Percentiles rank a stretch among this genome's conserved stretches.
Conservation (phyloP, 2,329 filamentous ascomycete species). For the Scolecobasidium constrictum region DNA sequence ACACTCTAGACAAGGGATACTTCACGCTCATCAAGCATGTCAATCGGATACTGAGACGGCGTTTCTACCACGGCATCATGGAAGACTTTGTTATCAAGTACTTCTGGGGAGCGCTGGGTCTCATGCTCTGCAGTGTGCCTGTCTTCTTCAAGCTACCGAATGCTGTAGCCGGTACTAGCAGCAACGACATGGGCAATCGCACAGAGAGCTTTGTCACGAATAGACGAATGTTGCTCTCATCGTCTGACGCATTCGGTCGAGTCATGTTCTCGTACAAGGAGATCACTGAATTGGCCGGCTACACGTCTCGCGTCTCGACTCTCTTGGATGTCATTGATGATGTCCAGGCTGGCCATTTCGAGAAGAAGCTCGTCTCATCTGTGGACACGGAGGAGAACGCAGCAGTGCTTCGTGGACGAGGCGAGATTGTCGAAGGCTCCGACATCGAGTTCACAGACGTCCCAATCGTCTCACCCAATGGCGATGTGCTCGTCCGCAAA, state of each 20-base stretch:
- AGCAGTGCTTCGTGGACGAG: conserved; percentile 70
- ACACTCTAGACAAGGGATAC: conserved; percentile 94
- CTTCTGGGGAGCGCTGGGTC: conserved; percentile 90
- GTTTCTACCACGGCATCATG: conserved; percentile 98
- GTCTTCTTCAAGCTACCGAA: conserved; percentile 92
- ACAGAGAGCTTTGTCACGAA: conserved; percentile 81
- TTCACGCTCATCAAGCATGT: conserved; percentile 99
- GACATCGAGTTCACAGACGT: conserved; percentile 81
- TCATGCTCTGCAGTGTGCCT: conserved; percentile 85
- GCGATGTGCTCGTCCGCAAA: conserved; percentile 77
- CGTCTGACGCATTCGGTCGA: conserved; percentile 89
- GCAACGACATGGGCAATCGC: conserved; percentile 54
- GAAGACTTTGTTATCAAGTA: conserved; percentile 99
- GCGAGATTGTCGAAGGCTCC: conserved; percentile 68
- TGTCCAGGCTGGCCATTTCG: conserved; percentile 77
- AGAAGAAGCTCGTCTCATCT: conserved; percentile 92
- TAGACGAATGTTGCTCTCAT: conserved; percentile 78
- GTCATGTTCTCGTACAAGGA: conserved; percentile 98
- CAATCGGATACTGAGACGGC: conserved; percentile 80
- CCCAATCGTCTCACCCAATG: conserved; percentile 93
- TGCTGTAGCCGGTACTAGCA: conserved; percentile 31
- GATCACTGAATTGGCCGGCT: conserved; percentile 88
- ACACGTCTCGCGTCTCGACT: conserved; percentile 84
- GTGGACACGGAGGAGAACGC: conserved; percentile 73
- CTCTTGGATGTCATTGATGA: conserved; percentile 92